These are phyloP conservation scores for sweet orange (Citrus sinensis) DNA, from an alignment of 345 rosid species.

Conservation along the genomic window DVS_A1.0 CM039164.1:27962001-27962500, in stretches of 20 bases:
- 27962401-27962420: constrained; percentile 69
- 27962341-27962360: constrained; percentile 70
- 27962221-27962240: constrained; percentile 49
- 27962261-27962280: constrained; percentile 66
- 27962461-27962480: constrained; percentile 75
- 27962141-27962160: constrained; percentile 69
- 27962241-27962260: constrained; percentile 60
- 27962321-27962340: constrained; percentile 61
- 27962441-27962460: constrained; percentile 74
- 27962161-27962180: constrained; percentile 31
- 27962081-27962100: constrained; percentile 42
- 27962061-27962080: constrained; percentile 39
- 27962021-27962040: constrained; percentile 61
- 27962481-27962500: constrained; percentile 82
- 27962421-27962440: constrained; percentile 48
- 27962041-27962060: constrained; percentile 66
- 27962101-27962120: constrained; percentile 37
- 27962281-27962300: constrained; percentile 60
- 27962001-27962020: constrained; percentile 54
- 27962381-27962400: constrained; percentile 73
- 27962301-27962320: constrained; percentile 55
- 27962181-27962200: constrained; percentile 58
- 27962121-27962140: constrained; percentile 60
- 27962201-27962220: constrained; percentile 49
- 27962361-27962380: constrained; percentile 61